Base-by-base conservation (phyloP, 306 rosid genomes). In the Castanea sativa region DNA sequence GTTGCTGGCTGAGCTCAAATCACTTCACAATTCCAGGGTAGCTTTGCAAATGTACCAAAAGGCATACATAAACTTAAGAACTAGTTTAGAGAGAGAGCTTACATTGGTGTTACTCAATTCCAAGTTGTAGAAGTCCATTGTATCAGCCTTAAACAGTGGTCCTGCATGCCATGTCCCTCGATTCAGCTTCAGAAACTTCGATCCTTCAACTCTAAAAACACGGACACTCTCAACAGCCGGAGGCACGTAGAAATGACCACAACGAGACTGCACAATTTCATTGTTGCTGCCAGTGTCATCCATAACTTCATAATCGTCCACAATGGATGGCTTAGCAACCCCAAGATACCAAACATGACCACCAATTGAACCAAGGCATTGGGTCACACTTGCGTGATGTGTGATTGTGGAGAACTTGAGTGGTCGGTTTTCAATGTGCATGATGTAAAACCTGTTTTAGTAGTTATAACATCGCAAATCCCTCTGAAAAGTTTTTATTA, bases 111-210 rank as follows among this genome's bases (percentile, higher is more conserved):
- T 53, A 81, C 83, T 90, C 15, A 92, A 83, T 75, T 92, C 98
- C 35, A 95, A 83, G 81, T 87, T 95, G 84, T 87, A 92, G 57
- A 92, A 95, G 80, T 90, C 92, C 89, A 90, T 89, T 0, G 84
- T 12, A 16, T 60, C 73, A 45, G 71, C 81, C 85, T 82, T 87
- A 79, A 91, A 95, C 67, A 92, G 81, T 76, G 99, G 99, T 33
- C 99, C 99, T 2, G 96, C 98, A 30, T 95, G 99, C 99, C 98
- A 95, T 61, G 99, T 95, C 77, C 98, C 99, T 0, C 32, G 82
- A 29, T 91, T 80, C 69, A 92, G 92, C 96, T 91, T 92, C 41
- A 95, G 86, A 82, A 91, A 95, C 73, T 91, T 92, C 30, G 91
- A 49, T 75, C 98, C 96, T 45, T 89, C 32, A 75, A 95, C 81